Conservation (phyloP, 176 grass and related monocot genomes). For the Alloteropsis semialata region DNA sequence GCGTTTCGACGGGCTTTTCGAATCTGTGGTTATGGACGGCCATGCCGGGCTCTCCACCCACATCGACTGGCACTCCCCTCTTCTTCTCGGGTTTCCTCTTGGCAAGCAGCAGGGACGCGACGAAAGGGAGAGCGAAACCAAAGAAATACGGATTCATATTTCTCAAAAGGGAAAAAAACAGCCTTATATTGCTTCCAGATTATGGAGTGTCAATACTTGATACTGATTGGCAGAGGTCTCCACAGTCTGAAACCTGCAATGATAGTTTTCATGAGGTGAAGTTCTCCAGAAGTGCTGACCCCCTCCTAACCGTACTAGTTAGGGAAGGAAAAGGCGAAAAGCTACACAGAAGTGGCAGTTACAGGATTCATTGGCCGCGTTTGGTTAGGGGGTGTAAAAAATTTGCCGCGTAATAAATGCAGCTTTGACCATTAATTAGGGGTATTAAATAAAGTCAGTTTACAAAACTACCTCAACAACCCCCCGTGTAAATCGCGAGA, state of each 20-base stretch:
- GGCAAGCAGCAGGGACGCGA: conserved; percentile 52
- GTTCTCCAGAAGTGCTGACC: background rate
- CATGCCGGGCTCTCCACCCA: conserved; percentile 57
- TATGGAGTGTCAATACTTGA: background rate
- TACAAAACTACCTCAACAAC: too few relatives aligned
- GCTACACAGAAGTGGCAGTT: background rate
- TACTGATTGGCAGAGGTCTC: background rate
- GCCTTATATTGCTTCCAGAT: background rate
- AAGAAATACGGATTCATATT: conserved; percentile 84
- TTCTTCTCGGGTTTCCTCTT: conserved; percentile 61
- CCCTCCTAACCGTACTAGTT: background rate
- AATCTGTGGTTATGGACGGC: conserved; percentile 70
- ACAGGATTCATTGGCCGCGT: background rate
- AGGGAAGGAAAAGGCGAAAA: background rate
- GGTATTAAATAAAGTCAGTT: too few relatives aligned
- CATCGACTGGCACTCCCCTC: conserved; percentile 60
- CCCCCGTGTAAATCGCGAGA: too few relatives aligned
- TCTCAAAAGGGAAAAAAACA: background rate
- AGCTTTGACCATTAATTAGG: too few relatives aligned
- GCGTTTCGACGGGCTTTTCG: conserved; percentile 45
- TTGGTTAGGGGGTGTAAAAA: too few relatives aligned
- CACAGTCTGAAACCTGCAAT: conserved; percentile 19
- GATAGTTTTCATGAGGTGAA: background rate
- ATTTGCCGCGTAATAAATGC: too few relatives aligned
- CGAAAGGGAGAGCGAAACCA: conserved; percentile 53